Conservation (phyloP, 805 yeast genomes). For the Yarrowia divulgata region DNA sequence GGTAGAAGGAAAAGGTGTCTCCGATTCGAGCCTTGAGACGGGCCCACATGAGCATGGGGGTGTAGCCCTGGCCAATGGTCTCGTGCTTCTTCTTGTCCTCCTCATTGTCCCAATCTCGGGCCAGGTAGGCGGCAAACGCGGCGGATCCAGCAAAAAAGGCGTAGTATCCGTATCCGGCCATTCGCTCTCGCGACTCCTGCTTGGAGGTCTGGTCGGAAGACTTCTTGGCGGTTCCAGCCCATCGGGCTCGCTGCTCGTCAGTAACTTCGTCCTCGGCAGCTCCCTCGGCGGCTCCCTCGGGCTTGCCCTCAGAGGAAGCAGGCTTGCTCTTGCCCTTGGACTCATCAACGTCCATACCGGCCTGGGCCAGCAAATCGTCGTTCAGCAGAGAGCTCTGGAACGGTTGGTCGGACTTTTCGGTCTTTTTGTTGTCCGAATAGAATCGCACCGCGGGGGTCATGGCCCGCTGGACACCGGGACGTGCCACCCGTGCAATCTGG, state of each 20-base stretch:
- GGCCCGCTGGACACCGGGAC: constrained; percentile 28
- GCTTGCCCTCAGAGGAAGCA: constrained; percentile 9
- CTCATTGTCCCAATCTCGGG: constrained; percentile 84
- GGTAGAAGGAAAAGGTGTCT: constrained; percentile 79
- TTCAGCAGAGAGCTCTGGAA: constrained; percentile 65
- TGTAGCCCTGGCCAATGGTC: constrained; percentile 69
- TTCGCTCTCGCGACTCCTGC: constrained; percentile 72
- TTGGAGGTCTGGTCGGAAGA: constrained; percentile 51
- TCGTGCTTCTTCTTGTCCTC: constrained; percentile 68
- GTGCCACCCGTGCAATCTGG: constrained; percentile 38
- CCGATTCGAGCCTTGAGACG: constrained; percentile 76
- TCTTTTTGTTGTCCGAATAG: constrained; percentile 46
- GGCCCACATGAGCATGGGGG: constrained; percentile 67
- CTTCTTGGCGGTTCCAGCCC: constrained; percentile 59
- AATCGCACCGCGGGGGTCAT: constrained; percentile 36
- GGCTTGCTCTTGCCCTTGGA: constrained; percentile 39
- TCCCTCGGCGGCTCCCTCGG: constrained; percentile 39
- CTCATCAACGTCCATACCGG: constrained; percentile 70
- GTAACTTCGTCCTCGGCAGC: constrained; percentile 41
- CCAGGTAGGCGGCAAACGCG: constrained; percentile 68
- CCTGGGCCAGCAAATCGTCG: constrained; percentile 81
- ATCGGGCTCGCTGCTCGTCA: constrained; percentile 52
- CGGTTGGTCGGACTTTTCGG: constrained; percentile 40
- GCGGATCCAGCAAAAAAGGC: constrained; percentile 57
- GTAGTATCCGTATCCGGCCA: constrained; percentile 76